These are phyloP conservation scores for Arthrobotrys iridis DNA, from an alignment of 2,329 filamentous ascomycete genomes.

Conservation along the genomic window DNA sequence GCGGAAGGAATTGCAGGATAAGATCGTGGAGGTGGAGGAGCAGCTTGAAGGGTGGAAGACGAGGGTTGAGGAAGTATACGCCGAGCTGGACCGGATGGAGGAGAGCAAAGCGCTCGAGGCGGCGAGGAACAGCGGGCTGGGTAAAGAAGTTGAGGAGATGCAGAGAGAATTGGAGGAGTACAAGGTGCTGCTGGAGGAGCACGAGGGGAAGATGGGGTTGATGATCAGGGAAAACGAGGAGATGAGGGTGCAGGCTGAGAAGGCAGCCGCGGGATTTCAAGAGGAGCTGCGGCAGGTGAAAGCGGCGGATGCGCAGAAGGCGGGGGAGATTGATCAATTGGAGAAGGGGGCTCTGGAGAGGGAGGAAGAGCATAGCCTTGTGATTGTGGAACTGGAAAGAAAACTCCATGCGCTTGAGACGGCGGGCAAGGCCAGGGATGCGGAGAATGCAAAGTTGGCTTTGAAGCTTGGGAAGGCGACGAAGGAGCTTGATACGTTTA, in stretches of 20 bases:
- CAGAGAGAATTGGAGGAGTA: conserved; percentile 70
- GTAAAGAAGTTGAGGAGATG: conserved; percentile 75
- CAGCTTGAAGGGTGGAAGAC: conserved; percentile 65
- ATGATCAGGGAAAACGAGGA: conserved; percentile 64
- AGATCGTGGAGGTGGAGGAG: conserved; percentile 78
- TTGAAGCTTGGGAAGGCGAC: conserved; percentile 44
- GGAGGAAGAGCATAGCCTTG: conserved; percentile 63
- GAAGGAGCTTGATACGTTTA: conserved; percentile 40
- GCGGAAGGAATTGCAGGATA: conserved; percentile 80
- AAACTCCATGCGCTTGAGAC: conserved; percentile 76
- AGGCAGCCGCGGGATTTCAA: conserved; percentile 68
- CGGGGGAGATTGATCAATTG: conserved; percentile 66
- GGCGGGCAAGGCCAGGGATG: conserved; percentile 65
- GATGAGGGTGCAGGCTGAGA: conserved; percentile 65
- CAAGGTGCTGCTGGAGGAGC: conserved; percentile 67
- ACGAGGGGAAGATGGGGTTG: conserved; percentile 66
- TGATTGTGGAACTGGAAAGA: conserved; percentile 78
- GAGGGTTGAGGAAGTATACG: conserved; percentile 79
- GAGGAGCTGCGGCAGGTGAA: conserved; percentile 68
- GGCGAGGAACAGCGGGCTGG: conserved; percentile 73
- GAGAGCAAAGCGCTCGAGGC: conserved; percentile 79
- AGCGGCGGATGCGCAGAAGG: conserved; percentile 64
- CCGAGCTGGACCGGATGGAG: conserved; percentile 88
- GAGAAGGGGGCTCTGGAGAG: conserved; percentile 58
- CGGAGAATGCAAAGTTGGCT: conserved; percentile 43